Evolutionary conservation across 768 basidiomycete genomes (phyloP).

Genomic region (Podaxis rugospora): DNA sequence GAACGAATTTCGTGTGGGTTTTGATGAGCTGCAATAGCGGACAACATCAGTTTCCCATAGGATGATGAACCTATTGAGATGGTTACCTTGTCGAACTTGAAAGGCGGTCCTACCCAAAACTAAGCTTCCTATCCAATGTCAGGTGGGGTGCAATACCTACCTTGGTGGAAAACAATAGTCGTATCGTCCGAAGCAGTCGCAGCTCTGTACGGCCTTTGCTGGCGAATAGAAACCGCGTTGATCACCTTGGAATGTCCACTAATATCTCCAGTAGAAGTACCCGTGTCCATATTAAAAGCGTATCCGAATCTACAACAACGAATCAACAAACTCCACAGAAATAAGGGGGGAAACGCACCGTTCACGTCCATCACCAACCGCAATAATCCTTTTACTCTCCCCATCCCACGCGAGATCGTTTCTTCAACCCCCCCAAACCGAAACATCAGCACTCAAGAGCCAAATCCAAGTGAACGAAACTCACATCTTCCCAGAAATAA

Average conservation of each 20-base stretch:
- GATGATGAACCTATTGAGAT: no score
- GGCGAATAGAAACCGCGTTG: constrained; percentile 85
- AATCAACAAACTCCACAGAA: not conserved
- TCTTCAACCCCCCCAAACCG: constrained; percentile 30
- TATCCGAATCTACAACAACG: constrained; percentile 61
- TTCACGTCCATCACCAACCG: constrained; percentile 88
- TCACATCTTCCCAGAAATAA: constrained; percentile 70
- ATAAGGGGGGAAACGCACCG: constrained; percentile 43
- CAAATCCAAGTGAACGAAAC: constrained; percentile 18
- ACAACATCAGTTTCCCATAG: not conserved
- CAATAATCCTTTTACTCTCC: constrained; percentile 94
- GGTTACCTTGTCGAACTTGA: constrained; percentile 76
- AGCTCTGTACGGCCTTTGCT: constrained; percentile 87
- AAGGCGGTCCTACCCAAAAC: constrained; percentile 60
- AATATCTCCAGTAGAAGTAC: constrained; percentile 84
- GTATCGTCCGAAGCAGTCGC: constrained; percentile 84
- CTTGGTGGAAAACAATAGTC: constrained; percentile 80
- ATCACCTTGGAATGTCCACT: constrained; percentile 85
- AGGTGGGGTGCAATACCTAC: constrained; percentile 25
- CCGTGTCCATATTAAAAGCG: constrained; percentile 80
- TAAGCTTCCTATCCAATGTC: not conserved
- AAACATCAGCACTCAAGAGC: not conserved
- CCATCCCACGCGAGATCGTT: constrained; percentile 97
- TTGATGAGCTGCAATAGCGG: constrained; percentile 57
- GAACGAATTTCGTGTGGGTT: constrained; percentile 89